Conservation (phyloP, 176 grass and related monocot genomes). For the Themeda triandra region DNA sequence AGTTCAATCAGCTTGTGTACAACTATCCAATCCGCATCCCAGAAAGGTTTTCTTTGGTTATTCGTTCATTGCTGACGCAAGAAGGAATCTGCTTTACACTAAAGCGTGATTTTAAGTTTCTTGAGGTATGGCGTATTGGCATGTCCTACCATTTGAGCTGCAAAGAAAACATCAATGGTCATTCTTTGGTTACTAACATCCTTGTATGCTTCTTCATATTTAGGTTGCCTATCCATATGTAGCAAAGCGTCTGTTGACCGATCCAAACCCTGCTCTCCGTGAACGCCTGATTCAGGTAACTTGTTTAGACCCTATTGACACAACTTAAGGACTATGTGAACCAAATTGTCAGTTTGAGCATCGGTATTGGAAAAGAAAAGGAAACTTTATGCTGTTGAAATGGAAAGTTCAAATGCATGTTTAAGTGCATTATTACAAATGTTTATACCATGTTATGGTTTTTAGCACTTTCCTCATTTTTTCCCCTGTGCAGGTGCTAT, state of each 20-base stretch:
- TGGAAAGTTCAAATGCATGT: neutral
- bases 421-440: neutral
- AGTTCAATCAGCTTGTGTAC: slow-evolving; percentile 98
- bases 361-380: neutral
- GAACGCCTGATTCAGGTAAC: slow-evolving; percentile 93
- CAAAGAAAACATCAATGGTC: neutral
- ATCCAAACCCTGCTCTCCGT: slow-evolving; percentile 95
- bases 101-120: slow-evolving; percentile 94
- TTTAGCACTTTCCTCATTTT: neutral
- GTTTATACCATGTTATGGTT: neutral
- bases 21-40: slow-evolving; percentile 96
- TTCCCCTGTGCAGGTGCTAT: slow-evolving; percentile 63
- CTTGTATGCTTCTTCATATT: slow-evolving; percentile 32
- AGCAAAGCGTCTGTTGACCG: slow-evolving; percentile 92
- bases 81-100: slow-evolving; percentile 98
- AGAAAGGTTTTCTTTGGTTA: slow-evolving; percentile 98
- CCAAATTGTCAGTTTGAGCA: slow-evolving; percentile 5
- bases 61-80: slow-evolving; percentile 94
- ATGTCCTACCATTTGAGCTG: slow-evolving; percentile 6
- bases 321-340: neutral
- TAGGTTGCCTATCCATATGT: slow-evolving; percentile 98
- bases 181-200: slow-evolving; percentile 1
- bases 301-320: slow-evolving; percentile 8
- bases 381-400: neutral
- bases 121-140: slow-evolving; percentile 58